phyloP scores from a whole-genome alignment of 2,329 filamentous ascomycete genomes.

The Pyrenophora teres region DNA sequence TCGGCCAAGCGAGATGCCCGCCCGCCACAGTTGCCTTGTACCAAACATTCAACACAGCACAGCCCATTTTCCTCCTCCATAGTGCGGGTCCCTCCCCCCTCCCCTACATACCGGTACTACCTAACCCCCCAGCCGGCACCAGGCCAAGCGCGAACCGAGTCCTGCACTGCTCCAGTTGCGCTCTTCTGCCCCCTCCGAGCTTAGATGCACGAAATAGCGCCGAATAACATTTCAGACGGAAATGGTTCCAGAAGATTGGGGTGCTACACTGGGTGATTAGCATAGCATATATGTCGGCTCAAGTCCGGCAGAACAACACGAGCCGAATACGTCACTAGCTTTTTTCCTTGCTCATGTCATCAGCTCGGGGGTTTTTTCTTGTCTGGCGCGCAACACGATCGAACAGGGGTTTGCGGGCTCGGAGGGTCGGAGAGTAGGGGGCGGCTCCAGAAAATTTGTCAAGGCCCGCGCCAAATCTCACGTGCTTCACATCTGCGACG shows the following conservation, averaged over 20 bases:
- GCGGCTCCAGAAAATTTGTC: too few relatives aligned
- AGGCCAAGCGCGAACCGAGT: constrained; percentile 3
- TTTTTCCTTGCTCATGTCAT: background rate
- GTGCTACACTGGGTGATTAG: background rate
- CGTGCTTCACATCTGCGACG: constrained; percentile 11
- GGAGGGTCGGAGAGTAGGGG: too few relatives aligned
- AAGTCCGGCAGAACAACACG: background rate
- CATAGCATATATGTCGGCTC: background rate
- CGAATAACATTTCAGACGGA: constrained; percentile 8
- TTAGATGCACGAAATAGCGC: background rate
- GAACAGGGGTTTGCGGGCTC: too few relatives aligned
- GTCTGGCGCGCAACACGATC: too few relatives aligned
- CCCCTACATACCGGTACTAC: too few relatives aligned
- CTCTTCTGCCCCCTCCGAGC: too few relatives aligned
- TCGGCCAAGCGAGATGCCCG: constrained; percentile 5
- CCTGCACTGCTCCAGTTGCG: background rate
- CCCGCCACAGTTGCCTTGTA: constrained; percentile 11
- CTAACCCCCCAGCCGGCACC: background rate
- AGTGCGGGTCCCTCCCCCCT: too few relatives aligned
- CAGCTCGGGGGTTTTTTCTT: background rate
- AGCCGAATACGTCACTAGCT: constrained; percentile 1
- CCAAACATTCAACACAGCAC: background rate
- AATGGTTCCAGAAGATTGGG: constrained; percentile 16
- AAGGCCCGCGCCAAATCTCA: constrained; percentile 4
- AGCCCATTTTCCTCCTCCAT: too few relatives aligned